These are phyloP conservation scores for Podaxis pistillaris DNA, from an alignment of 768 basidiomycete species.

Conservation along the genomic window DNA sequence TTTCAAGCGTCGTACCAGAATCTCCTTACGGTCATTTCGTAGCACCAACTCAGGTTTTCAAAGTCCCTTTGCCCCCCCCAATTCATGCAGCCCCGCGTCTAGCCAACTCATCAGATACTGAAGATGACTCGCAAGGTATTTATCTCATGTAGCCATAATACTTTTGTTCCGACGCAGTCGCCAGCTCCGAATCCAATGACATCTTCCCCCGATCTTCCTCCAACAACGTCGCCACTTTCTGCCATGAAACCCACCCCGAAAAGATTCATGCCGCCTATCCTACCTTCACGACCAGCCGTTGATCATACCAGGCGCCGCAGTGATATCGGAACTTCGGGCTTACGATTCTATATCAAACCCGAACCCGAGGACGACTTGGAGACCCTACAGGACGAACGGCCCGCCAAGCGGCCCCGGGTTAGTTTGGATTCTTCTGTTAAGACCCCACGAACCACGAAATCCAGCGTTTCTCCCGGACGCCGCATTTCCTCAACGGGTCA, in stretches of 20 bases:
- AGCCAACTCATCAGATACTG: slow-evolving; percentile 18
- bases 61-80: slow-evolving; percentile 1
- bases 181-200: slow-evolving; percentile 1
- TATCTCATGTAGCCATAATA: background rate
- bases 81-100: background rate
- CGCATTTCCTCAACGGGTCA: slow-evolving; percentile 6
- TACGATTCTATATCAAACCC: background rate
- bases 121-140: slow-evolving; percentile 18
- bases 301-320: background rate
- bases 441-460: background rate
- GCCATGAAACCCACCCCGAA: background rate
- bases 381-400: background rate
- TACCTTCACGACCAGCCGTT: background rate
- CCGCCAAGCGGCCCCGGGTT: slow-evolving; percentile 3
- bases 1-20: background rate
- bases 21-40: background rate
- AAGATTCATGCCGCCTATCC: background rate
- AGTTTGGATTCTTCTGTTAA: background rate
- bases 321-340: background rate
- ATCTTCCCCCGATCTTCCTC: slow-evolving; percentile 3
- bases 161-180: background rate
- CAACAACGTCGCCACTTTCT: slow-evolving; percentile 2
- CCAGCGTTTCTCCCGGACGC: background rate
- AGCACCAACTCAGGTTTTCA: background rate
- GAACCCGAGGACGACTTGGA: slow-evolving; percentile 5